phyloP scores from a whole-genome alignment of 1,284 basidiomycete genomes.

The Phenoliferia sp. region DNA sequence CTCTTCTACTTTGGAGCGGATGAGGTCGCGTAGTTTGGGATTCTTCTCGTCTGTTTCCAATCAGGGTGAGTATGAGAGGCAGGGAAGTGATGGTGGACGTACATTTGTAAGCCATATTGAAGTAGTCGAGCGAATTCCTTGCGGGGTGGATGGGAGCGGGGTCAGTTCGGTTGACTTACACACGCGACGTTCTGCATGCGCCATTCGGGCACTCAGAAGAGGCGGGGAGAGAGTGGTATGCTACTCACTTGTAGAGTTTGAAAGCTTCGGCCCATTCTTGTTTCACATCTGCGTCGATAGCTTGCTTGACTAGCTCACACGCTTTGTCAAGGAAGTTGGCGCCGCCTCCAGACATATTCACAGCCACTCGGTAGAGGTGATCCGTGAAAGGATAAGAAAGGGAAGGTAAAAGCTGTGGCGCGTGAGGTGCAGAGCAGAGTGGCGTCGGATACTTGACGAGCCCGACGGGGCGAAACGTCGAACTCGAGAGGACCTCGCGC shows the following conservation, averaged over 20 bases:
- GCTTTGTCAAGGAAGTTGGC: conserved; percentile 64
- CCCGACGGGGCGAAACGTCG: too few species aligned
- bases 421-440: too few species aligned
- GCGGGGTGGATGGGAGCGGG: background rate
- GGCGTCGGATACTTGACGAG: too few species aligned
- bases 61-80: background rate
- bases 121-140: conserved; percentile 94
- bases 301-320: conserved; percentile 84
- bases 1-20: conserved; percentile 83
- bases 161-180: background rate
- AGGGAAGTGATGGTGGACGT: conserved; percentile 35
- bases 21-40: conserved; percentile 81
- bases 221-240: background rate
- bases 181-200: background rate
- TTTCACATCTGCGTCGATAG: conserved; percentile 91
- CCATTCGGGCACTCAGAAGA: background rate
- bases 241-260: conserved; percentile 54
- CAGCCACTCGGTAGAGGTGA: too few species aligned
- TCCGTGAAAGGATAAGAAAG: too few species aligned
- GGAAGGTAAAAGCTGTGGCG: too few species aligned
- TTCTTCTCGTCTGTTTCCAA: conserved; percentile 82
- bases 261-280: conserved; percentile 92
- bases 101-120: conserved; percentile 87
- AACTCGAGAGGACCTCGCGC: too few species aligned
- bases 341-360: too few species aligned